Conservation (phyloP, 305 asterid species). For the Plantago coronopus region DNA sequence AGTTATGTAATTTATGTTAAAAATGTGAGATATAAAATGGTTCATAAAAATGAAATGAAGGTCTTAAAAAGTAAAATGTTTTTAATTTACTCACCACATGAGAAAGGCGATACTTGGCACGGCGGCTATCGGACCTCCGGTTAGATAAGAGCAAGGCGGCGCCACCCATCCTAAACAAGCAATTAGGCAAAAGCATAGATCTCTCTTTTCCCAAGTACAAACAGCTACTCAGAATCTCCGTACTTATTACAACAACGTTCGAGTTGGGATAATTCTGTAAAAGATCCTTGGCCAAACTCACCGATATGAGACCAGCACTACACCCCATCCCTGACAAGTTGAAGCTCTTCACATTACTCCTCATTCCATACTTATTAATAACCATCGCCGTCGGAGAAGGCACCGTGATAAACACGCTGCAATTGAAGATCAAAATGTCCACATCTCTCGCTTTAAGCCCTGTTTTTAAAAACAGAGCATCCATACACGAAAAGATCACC, state of each 20-base stretch:
- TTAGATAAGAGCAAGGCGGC: slow-evolving; percentile 46
- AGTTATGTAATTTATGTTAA: too few relatives aligned
- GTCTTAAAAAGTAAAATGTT: neutral
- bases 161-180: slow-evolving; percentile 49
- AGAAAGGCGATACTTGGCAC: slow-evolving; percentile 38
- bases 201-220: slow-evolving; percentile 42
- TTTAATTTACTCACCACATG: slow-evolving; percentile 23
- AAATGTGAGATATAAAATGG: too few relatives aligned
- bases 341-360: slow-evolving; percentile 46
- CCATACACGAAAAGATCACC: slow-evolving; percentile 41
- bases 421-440: slow-evolving; percentile 36
- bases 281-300: slow-evolving; percentile 41
- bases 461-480: slow-evolving; percentile 34
- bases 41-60: too few relatives aligned
- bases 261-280: slow-evolving; percentile 43
- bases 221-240: slow-evolving; percentile 41
- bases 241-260: slow-evolving; percentile 47
- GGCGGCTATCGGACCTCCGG: slow-evolving; percentile 32
- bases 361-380: slow-evolving; percentile 41
- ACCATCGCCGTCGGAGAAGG: slow-evolving; percentile 53
- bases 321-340: slow-evolving; percentile 56
- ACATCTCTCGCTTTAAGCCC: slow-evolving; percentile 34
- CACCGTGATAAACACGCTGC: slow-evolving; percentile 42
- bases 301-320: slow-evolving; percentile 44
- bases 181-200: slow-evolving; percentile 53